These are phyloP conservation scores for Chlamydomonas eustigma DNA, from an alignment of 139 green algal species.

Conservation along the genomic window DNA sequence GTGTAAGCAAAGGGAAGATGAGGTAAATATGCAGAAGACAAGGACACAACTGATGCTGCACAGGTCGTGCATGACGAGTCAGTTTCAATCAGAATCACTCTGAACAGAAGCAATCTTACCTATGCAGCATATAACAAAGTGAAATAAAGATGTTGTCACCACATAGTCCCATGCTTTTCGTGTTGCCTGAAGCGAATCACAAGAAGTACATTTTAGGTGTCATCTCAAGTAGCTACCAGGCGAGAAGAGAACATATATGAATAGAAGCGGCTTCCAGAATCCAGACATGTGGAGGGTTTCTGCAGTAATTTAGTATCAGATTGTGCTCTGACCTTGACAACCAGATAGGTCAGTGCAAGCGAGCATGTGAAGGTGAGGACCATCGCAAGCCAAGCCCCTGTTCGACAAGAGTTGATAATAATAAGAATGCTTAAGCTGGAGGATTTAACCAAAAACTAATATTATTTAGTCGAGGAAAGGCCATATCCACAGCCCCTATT, in stretches of 20 bases:
- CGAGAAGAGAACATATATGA: no score
- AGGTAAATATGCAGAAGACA: not conserved
- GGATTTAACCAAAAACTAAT: constrained; percentile 38
- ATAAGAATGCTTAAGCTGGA: constrained; percentile 24
- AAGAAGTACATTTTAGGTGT: no score
- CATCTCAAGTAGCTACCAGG: no score
- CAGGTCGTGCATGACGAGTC: not conserved
- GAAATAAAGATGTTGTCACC: constrained; percentile 25
- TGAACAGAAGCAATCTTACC: no score
- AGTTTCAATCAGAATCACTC: not conserved
- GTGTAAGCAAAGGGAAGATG: not conserved
- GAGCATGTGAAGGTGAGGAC: constrained; percentile 30
- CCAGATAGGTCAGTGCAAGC: constrained; percentile 31
- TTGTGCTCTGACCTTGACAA: constrained; percentile 16
- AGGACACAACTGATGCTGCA: not conserved
- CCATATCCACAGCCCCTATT: constrained; percentile 54
- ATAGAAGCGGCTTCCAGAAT: no score
- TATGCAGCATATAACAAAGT: constrained; percentile 41
- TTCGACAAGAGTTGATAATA: constrained; percentile 38
- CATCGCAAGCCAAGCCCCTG: constrained; percentile 44
- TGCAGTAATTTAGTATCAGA: no score
- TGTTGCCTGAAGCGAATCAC: constrained; percentile 27
- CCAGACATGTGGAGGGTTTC: no score
- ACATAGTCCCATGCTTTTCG: constrained; percentile 47
- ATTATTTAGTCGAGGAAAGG: constrained; percentile 57